Evolutionary conservation across 768 basidiomycete species (phyloP), one percentile per base, ranked within the genome.

Genomic region (Boletus speciosus): DNA sequence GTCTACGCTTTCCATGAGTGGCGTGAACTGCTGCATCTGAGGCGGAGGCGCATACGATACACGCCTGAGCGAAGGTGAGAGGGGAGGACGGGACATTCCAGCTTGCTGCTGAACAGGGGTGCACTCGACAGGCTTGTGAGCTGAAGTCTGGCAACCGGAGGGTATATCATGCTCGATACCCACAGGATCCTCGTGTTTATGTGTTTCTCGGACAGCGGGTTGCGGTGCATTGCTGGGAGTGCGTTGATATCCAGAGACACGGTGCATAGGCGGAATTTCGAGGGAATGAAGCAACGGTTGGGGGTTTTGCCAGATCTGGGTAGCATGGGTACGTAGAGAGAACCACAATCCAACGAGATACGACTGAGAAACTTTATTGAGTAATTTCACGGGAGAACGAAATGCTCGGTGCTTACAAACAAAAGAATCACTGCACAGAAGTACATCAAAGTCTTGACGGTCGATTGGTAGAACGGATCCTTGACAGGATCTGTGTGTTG

Each of bases 291-390:
- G 71, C 3, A 94, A 77, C 45, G 85, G 87, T 56, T 89, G 93
- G 3, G 95, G 95, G 67, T 98, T 98, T 68, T 98, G 94, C 97
- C 97, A 99, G 61, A 99, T 99, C 68, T 98, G 97, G 14, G 89
- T 86, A 7, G 97, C 97, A 67, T 99, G 97, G 1, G 97, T 99
- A 44, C 93, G 87, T 16, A 99, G 83, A 37, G 97, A 98, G 76
- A 99, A 99, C 97, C 97, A 98, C 1, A 98, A 78, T 35, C 97
- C 97, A 55, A 98, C 83, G 43, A 98, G 81, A 71, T 99, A 99
- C 1, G 97, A 98, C 94, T 98, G 42, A 21, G 15, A 34, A 19
- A 41, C 16, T 35, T 40, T 11, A 42, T 37, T 62, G 39, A 65
- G 56, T 35, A 31, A 48, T 10, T 19, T 19, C 25, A 39, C 49